These are phyloP conservation scores for Pezicula carpinea DNA, from an alignment of 2,329 filamentous ascomycete genomes.

Conservation along the genomic window DNA sequence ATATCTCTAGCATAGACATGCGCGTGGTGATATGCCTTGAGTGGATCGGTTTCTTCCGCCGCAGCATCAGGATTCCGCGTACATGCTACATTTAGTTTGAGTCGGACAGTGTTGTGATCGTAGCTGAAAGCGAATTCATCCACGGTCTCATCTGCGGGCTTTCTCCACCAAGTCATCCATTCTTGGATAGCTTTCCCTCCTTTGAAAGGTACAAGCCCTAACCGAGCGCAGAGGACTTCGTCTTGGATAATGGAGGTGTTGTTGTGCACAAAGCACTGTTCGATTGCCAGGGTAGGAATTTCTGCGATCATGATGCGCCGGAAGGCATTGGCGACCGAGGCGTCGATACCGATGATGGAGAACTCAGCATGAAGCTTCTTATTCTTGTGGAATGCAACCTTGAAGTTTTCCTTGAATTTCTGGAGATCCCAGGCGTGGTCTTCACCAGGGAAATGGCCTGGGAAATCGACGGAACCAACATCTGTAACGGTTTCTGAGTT, in stretches of 20 bases:
- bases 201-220: slow-evolving; percentile 86
- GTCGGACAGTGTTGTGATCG: slow-evolving; percentile 84
- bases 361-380: slow-evolving; percentile 74
- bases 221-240: slow-evolving; percentile 85
- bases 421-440: slow-evolving; percentile 75
- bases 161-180: slow-evolving; percentile 78
- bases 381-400: slow-evolving; percentile 81
- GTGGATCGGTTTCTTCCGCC: slow-evolving; percentile 71
- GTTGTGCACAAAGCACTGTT: slow-evolving; percentile 88
- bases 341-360: slow-evolving; percentile 87
- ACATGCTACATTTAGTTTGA: slow-evolving; percentile 75
- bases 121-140: slow-evolving; percentile 49
- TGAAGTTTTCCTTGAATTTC: slow-evolving; percentile 65
- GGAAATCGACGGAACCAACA: slow-evolving; percentile 86
- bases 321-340: slow-evolving; percentile 93
- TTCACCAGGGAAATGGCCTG: slow-evolving; percentile 85
- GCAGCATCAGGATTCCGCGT: slow-evolving; percentile 70
- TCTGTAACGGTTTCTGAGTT: slow-evolving; percentile 88
- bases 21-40: slow-evolving; percentile 79
- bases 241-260: slow-evolving; percentile 98
- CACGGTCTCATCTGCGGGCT: slow-evolving; percentile 57
- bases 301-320: slow-evolving; percentile 93
- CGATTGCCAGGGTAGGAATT: slow-evolving; percentile 89
- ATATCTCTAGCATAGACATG: slow-evolving; percentile 79
- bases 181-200: slow-evolving; percentile 71